Base-by-base conservation (phyloP, 2,329 filamentous ascomycete species). In the Fusarium sterilihyphosum region DNA sequence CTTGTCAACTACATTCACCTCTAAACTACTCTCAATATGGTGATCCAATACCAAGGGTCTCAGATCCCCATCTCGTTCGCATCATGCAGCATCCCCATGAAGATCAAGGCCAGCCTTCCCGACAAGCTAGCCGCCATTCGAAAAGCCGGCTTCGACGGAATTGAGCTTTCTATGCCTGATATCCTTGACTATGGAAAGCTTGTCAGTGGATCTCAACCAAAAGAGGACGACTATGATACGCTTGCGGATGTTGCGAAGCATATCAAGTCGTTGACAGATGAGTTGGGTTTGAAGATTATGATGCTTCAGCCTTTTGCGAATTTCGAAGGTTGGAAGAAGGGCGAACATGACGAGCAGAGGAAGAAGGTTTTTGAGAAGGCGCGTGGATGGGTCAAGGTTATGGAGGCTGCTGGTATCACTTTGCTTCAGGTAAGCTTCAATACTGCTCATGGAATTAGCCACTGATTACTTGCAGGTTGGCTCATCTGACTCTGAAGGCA, bases 281-380 rank as follows among this genome's bases (percentile, higher is more conserved):
- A 87, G 17, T 84, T 90, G 40, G 81, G 83, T 0, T 82, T 95
- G 3, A 84, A 86, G 41, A 87, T 95, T 64, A 86, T 95, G 80
- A 92, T 94, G 85, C 82, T 95, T 11, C 93, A 95, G 77, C 92
- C 93, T 0, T 95, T 95, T 76, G 84, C 90, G 22, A 93, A 94
- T 76, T 94, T 94, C 66, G 93, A 95, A 76, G 93, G 93, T 3
- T 95, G 93, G 92, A 83, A 86, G 1, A 84, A 85, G 46, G 89
- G 47, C 0, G 31, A 63, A 3, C 52, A 85, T 0, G 89, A 88
- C 4, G 76, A 83, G 2, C 88, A 92, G 79, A 84, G 92, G 8
- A 82, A 88, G 10, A 88, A 92, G 59, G 92, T 91, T 0, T 93
- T 93, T 72, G 82, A 84, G 0, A 86, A 91, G 31, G 92, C 91